Evolutionary conservation across 176 grass and related monocot species (phyloP), one percentile per base, ranked within the genome.

Genomic region (Dactylis glomerata): DNA sequence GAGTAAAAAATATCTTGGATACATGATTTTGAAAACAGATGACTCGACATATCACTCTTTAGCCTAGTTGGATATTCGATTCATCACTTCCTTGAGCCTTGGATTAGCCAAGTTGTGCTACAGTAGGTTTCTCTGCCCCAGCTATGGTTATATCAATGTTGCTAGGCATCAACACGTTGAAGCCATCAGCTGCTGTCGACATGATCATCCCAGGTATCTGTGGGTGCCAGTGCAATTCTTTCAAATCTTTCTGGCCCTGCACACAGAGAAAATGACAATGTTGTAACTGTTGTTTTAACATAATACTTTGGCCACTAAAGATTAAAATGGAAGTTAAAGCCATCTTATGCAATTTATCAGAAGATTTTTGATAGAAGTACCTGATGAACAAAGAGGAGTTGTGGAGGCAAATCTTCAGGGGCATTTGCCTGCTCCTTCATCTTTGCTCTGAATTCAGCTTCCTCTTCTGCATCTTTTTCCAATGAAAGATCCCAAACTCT

Each of bases 401-500:
- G 95, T 20, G 95, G 92, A 56, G 95, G 95, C 71, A 98, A 83
- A 93, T 98, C 92, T 55, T 93, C 91, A 26, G 92, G 92, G 32
- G 87, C 85, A 87, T 93, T 86, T 28, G 84, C 89, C 87, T 98
- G 95, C 52, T 93, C 95, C 67, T 88, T 95, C 84, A 98, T 83
- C 51, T 93, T 91, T 5, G 58, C 86, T 90, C 85, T 93, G 58
- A 98, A 98, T 71, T 95, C 95, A 10, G 95, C 90, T 81, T 98
- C 95, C 87, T 98, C 95, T 81, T 98, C 95, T 58, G 80, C 83
- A 73, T 98, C 92, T 87, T 68, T 98, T 73, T 98, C 91, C 62
- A 98, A 78, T 41, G 91, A 90, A 81, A 98, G 78, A 75, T 98
- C 95, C 95, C 95, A 95, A 82, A 98, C 90, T 86, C 95, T 98